Evolutionary conservation across 345 rosid species (phyloP).

Genomic region (Orychophragmus violaceus): DNA sequence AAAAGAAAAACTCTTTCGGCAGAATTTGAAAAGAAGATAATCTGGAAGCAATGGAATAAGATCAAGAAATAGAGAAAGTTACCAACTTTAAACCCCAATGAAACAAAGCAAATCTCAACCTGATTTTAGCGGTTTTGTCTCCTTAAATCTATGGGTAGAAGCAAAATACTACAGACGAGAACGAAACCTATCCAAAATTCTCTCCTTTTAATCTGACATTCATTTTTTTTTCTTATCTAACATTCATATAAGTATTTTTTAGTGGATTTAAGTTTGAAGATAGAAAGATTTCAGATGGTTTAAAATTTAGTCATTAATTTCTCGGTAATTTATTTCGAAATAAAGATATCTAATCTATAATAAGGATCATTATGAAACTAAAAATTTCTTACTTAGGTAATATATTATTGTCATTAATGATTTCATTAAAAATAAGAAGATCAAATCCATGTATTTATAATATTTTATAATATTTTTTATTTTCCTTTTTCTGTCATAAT

Average conservation of each 20-base stretch:
- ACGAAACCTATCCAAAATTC: background rate
- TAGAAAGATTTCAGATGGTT: background rate
- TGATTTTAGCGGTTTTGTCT: conserved; percentile 14
- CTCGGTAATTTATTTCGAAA: background rate
- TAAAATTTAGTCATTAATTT: background rate
- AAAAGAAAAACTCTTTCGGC: background rate
- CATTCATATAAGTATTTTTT: background rate
- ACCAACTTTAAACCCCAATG: background rate
- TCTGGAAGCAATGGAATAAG: background rate
- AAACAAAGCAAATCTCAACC: conserved; percentile 9
- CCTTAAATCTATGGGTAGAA: conserved; percentile 6
- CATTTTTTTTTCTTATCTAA: background rate
- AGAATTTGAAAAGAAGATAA: background rate
- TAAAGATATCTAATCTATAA: too few species aligned
- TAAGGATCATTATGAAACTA: too few species aligned
- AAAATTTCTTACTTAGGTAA: too few species aligned
- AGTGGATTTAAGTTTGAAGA: background rate
- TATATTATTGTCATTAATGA: too few species aligned
- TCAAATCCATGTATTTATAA: too few species aligned
- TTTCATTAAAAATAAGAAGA: too few species aligned
- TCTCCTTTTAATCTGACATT: too few species aligned
- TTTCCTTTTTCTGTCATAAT: too few species aligned
- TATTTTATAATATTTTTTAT: too few species aligned
- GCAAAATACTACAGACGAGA: background rate
- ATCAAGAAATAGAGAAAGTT: background rate